Evolutionary conservation across 805 yeast genomes (phyloP).

Genomic region (Komagataella mondaviorum): DNA sequence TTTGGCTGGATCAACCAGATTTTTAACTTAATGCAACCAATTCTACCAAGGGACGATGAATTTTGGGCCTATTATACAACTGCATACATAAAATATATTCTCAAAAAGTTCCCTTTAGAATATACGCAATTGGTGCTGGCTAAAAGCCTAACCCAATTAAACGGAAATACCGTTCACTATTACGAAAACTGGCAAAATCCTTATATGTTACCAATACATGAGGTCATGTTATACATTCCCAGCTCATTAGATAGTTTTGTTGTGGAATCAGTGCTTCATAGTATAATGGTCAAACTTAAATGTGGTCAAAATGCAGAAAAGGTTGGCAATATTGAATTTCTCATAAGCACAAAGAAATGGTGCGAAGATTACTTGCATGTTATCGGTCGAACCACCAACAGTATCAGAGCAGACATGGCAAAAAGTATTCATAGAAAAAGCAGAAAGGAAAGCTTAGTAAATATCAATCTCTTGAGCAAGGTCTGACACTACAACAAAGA

Average conservation of each 20-base stretch:
- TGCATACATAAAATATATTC: conserved; percentile 17
- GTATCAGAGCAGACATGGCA: not conserved
- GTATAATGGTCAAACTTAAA: not conserved
- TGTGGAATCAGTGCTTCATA: not conserved
- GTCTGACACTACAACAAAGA: not conserved
- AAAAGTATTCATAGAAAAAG: not conserved
- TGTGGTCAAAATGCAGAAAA: not conserved
- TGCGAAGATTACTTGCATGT: not conserved
- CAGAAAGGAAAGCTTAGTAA: not conserved
- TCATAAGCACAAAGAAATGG: not conserved
- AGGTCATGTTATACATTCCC: not conserved
- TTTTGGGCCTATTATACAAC: conserved; percentile 17
- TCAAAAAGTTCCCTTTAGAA: conserved; percentile 8
- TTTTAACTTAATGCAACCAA: conserved; percentile 6
- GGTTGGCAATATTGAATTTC: not conserved
- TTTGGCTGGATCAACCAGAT: conserved; percentile 12
- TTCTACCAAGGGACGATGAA: conserved; percentile 6
- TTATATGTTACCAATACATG: not conserved
- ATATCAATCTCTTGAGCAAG: not conserved
- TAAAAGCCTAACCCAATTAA: not conserved
- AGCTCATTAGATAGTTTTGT: not conserved
- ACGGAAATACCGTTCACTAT: not conserved
- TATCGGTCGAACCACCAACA: not conserved
- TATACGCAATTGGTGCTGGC: not conserved
- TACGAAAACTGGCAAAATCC: not conserved